Evolutionary conservation across 2,329 filamentous ascomycete genomes (phyloP).

Genomic region (Lachnellula subtilissima): DNA sequence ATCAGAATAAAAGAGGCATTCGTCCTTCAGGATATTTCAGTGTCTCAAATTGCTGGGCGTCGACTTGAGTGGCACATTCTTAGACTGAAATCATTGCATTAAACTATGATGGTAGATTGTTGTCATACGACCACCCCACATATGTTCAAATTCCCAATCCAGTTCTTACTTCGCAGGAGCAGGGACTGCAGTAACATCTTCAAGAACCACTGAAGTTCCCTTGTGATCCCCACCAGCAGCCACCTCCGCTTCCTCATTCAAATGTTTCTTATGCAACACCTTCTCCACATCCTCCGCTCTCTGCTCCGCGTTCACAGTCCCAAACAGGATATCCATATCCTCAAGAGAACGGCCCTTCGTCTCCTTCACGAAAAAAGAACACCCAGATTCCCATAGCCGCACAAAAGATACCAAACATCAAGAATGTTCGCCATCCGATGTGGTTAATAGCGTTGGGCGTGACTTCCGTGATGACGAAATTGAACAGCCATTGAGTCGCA

Average conservation of each 20-base stretch:
- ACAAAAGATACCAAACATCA: conserved; percentile 44
- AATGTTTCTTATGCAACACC: background rate
- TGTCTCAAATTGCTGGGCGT: too few species aligned
- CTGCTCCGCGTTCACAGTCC: conserved; percentile 3
- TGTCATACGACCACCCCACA: too few species aligned
- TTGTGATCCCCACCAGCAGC: background rate
- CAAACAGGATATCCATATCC: conserved; percentile 39
- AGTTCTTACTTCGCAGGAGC: too few species aligned
- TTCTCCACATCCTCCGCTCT: conserved; percentile 14
- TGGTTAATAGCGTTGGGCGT: conserved; percentile 43
- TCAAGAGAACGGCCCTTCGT: conserved; percentile 65
- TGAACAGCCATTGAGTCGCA: conserved; percentile 68
- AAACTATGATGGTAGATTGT: too few species aligned
- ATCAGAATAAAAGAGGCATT: too few species aligned
- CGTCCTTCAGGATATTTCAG: too few species aligned
- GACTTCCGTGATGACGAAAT: conserved; percentile 58
- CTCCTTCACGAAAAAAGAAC: conserved; percentile 56
- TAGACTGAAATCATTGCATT: too few species aligned
- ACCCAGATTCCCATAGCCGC: conserved; percentile 38
- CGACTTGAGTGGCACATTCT: too few species aligned
- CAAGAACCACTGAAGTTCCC: background rate
- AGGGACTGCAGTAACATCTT: background rate
- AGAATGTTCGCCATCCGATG: conserved; percentile 42
- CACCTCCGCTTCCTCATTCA: background rate
- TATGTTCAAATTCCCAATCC: too few species aligned